Percentiles rank a stretch among this genome's conserved stretches.
These are phyloP conservation scores for Pleurotus platypus DNA, from an alignment of 768 basidiomycete genomes.

Conservation along the genomic window DNA sequence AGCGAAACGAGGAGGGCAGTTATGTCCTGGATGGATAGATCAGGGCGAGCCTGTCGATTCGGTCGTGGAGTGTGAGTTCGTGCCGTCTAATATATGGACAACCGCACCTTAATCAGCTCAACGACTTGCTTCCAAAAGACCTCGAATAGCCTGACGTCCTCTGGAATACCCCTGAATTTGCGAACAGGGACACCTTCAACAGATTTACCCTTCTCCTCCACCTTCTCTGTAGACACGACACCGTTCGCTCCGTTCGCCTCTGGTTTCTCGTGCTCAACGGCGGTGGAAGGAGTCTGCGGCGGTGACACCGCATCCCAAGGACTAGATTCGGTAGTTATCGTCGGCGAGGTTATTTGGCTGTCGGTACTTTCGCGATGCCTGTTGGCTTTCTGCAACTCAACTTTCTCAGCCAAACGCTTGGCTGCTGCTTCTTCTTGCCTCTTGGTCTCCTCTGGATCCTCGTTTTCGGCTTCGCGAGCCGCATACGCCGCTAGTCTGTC, in stretches of 20 bases:
- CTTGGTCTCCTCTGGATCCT: conserved; percentile 93
- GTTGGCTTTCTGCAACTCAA: conserved; percentile 67
- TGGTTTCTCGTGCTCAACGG: conserved; percentile 14
- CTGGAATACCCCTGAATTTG: conserved; percentile 94
- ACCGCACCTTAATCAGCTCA: conserved; percentile 87
- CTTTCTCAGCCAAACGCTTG: conserved; percentile 80
- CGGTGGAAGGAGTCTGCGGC: conserved; percentile 25
- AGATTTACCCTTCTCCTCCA: conserved; percentile 53
- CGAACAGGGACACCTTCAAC: conserved; percentile 53
- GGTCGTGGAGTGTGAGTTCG: conserved; percentile 4
- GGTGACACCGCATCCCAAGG: conserved; percentile 39
- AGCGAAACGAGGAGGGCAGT: conserved; percentile 95
- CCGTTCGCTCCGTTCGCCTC: conserved; percentile 17
- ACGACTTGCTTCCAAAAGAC: conserved; percentile 99
- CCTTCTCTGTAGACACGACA: conserved; percentile 19
- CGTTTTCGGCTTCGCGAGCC: conserved; percentile 94
- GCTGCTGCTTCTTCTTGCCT: conserved; percentile 92
- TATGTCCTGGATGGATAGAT: conserved; percentile 95
- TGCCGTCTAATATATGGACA: background rate
- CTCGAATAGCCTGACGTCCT: conserved; percentile 93
- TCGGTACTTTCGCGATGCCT: conserved; percentile 48
- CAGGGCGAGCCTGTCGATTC: conserved; percentile 78
- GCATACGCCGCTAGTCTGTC: conserved; percentile 95
- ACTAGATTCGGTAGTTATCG: conserved; percentile 28
- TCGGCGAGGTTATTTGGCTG: conserved; percentile 28